phyloP scores from a whole-genome alignment of 2,329 filamentous ascomycete genomes.

The Alternaria arborescens region DNA sequence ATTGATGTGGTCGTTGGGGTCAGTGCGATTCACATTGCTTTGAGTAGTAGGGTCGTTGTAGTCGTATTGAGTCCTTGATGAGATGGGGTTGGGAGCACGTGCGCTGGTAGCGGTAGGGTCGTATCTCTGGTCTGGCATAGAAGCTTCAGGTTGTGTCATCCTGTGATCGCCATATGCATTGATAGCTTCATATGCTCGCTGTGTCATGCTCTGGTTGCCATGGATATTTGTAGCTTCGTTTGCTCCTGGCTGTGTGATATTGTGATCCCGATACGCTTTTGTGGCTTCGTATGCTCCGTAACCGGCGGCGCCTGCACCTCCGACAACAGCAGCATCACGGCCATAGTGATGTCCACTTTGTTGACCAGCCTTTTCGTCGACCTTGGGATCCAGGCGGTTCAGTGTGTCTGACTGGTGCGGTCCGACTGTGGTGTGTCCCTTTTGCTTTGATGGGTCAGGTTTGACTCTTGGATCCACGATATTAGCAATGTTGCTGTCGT shows the following conservation, averaged over 20 bases:
- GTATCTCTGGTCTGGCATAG: conserved; percentile 45
- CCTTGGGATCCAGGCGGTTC: conserved; percentile 39
- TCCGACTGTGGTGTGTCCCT: conserved; percentile 35
- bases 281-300: conserved; percentile 46
- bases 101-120: conserved; percentile 35
- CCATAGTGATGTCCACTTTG: conserved; percentile 33
- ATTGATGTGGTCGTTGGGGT: conserved; percentile 18
- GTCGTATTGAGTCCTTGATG: conserved; percentile 25
- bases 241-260: conserved; percentile 36
- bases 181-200: conserved; percentile 43
- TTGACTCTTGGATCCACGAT: conserved; percentile 43
- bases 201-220: conserved; percentile 1
- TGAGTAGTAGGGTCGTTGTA: conserved; percentile 23
- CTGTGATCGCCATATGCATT: conserved; percentile 42
- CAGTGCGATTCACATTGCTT: conserved; percentile 26
- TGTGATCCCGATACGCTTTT: conserved; percentile 40
- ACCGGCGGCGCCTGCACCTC: conserved; percentile 42
- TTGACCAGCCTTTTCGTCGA: conserved; percentile 27
- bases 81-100: conserved; percentile 31
- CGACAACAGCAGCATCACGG: conserved; percentile 40
- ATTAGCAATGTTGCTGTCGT: conserved; percentile 45
- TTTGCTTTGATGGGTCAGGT: conserved; percentile 42
- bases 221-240: background rate
- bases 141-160: conserved; percentile 40
- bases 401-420: conserved; percentile 38